These are phyloP conservation scores for Paraleonurus japonicus DNA, from an alignment of 257 asterid species.

Conservation along the genomic window DNA sequence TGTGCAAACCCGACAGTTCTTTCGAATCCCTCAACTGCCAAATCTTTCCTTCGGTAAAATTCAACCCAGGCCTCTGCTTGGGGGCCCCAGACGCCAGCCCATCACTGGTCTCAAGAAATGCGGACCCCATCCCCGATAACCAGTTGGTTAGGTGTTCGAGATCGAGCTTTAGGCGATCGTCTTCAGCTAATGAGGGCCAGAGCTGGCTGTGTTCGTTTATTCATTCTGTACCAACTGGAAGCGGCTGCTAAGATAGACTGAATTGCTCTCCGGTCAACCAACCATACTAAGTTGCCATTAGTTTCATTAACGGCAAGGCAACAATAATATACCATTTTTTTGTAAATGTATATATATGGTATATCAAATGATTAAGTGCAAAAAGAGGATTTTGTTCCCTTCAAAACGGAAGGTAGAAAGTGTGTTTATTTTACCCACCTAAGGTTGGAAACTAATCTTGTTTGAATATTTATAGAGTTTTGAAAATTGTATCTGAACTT, in stretches of 20 bases:
- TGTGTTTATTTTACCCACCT: background rate
- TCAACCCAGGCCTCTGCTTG: conserved; percentile 54
- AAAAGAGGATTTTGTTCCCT: background rate
- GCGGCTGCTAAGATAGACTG: conserved; percentile 39
- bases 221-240: conserved; percentile 48
- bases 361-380: background rate
- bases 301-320: background rate
- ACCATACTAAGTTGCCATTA: background rate
- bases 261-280: background rate
- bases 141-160: conserved; percentile 49
- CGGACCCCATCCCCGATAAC: conserved; percentile 25
- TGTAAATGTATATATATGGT: background rate
- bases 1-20: conserved; percentile 56
- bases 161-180: conserved; percentile 47
- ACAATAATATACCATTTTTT: background rate
- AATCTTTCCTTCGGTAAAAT: conserved; percentile 42
- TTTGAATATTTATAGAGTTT: background rate
- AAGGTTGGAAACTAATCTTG: background rate
- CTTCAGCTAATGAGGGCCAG: conserved; percentile 52
- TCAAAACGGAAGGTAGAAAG: background rate
- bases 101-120: conserved; percentile 38
- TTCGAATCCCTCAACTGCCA: conserved; percentile 53
- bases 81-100: conserved; percentile 51
- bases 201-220: conserved; percentile 70
- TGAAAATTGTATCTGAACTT: background rate